Evolutionary conservation across 2,329 filamentous ascomycete species (phyloP).

Genomic region (Fusarium annulatum): DNA sequence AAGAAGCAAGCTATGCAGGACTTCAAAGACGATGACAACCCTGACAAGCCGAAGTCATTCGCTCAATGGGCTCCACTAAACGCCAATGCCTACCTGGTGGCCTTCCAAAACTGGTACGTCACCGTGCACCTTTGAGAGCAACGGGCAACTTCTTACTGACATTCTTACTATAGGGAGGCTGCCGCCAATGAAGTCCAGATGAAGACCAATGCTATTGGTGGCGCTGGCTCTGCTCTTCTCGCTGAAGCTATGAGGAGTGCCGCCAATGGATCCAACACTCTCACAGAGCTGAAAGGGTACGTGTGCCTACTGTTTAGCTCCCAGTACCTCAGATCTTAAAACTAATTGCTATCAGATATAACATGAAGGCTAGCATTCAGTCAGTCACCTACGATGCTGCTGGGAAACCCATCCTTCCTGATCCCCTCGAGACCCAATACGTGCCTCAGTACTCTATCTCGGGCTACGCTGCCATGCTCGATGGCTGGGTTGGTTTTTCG

Average conservation of each 20-base stretch:
- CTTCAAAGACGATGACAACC: neutral
- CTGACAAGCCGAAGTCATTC: neutral
- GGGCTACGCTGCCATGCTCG: neutral
- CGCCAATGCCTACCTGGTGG: neutral
- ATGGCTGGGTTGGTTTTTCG: neutral
- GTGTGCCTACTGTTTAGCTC: no score
- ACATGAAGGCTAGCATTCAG: neutral
- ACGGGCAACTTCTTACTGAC: neutral
- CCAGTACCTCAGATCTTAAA: fast-evolving
- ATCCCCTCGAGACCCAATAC: neutral
- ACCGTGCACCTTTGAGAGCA: neutral
- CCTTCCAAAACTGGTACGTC: neutral
- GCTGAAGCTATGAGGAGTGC: neutral
- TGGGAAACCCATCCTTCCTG: neutral
- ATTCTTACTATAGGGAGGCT: neutral
- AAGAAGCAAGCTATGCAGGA: neutral
- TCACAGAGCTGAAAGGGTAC: neutral
- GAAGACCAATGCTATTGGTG: neutral
- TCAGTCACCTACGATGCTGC: neutral
- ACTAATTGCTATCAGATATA: neutral
- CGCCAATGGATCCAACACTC: neutral
- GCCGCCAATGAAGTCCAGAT: neutral
- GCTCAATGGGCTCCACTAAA: neutral
- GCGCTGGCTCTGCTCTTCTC: neutral
- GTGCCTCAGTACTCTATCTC: neutral